Percentiles rank a stretch among this genome's conserved stretches.
Evolutionary conservation across 192 early-diverging fungal genomes (phyloP).

Genomic region (Coemansia sp.): DNA sequence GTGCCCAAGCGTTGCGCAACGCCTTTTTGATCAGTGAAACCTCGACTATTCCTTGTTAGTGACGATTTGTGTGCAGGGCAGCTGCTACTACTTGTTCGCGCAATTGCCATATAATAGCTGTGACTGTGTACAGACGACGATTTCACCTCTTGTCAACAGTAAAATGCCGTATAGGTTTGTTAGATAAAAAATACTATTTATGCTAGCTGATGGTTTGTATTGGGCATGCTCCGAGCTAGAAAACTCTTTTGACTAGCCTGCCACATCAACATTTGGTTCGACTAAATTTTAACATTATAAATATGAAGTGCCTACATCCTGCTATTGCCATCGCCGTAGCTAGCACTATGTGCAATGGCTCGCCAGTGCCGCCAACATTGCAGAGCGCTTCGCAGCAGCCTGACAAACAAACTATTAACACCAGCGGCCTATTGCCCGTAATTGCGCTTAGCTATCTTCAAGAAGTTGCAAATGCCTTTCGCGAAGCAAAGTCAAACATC

Average conservation of each 20-base stretch:
- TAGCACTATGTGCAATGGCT: not conserved
- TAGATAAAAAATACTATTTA: not conserved
- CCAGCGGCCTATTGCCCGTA: constrained; percentile 10
- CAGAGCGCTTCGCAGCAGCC: not conserved
- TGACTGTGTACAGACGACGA: not conserved
- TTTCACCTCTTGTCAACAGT: not conserved
- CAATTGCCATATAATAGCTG: not conserved
- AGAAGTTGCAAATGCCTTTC: constrained; percentile 2
- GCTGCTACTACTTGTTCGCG: not conserved
- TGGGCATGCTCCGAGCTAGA: not conserved
- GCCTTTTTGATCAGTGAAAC: constrained; percentile 38
- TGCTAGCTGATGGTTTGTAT: not conserved
- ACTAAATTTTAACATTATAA: not conserved
- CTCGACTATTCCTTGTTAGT: not conserved
- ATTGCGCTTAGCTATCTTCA: constrained; percentile 21
- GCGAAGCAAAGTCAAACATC: not conserved
- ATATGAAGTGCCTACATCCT: not conserved
- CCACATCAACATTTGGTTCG: too few relatives aligned
- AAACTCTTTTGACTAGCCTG: not conserved
- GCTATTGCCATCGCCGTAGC: not conserved
- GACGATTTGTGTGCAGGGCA: not conserved
- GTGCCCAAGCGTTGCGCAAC: constrained; percentile 35
- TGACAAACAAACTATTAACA: not conserved
- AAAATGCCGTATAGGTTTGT: not conserved
- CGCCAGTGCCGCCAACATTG: not conserved